Evolutionary conservation across 257 asterid species (phyloP).

Genomic region (Eucommia ulmoides): DNA sequence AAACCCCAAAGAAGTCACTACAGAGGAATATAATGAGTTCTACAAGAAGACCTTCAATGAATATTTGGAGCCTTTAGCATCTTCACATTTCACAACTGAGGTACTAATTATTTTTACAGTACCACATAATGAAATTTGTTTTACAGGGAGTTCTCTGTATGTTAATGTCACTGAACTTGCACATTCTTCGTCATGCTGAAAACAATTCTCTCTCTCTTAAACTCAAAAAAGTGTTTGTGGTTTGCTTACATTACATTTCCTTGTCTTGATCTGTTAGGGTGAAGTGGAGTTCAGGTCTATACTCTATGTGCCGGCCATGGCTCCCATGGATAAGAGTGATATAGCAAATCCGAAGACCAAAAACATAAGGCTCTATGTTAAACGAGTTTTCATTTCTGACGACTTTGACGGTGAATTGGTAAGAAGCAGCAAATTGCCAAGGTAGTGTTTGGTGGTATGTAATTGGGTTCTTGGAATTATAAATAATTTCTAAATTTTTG

Average conservation of each 20-base stretch:
- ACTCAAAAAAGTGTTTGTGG: too few species aligned
- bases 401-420: conserved; percentile 99
- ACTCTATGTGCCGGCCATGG: conserved; percentile 69
- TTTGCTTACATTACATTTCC: too few species aligned
- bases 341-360: conserved; percentile 75
- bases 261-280: conserved; percentile 42
- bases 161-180: too few species aligned
- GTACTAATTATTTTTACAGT: conserved; percentile 16
- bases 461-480: too few species aligned
- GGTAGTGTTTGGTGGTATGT: background rate
- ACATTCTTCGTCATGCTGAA: too few species aligned
- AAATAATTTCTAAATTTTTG: too few species aligned
- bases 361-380: conserved; percentile 86
- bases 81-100: conserved; percentile 97
- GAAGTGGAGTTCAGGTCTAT: conserved; percentile 96
- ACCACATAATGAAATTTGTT: too few species aligned
- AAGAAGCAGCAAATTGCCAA: too few species aligned
- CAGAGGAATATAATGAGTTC: conserved; percentile 87
- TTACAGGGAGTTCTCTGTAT: too few species aligned
- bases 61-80: conserved; percentile 89
- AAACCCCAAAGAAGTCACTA: conserved; percentile 76
- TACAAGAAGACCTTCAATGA: conserved; percentile 87
- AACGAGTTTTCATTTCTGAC: conserved; percentile 90
- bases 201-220: too few species aligned
- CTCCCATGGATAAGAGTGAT: conserved; percentile 78